These are phyloP conservation scores for Lecanicillium sp. DNA, from an alignment of 2,329 filamentous ascomycete genomes.

Conservation along the genomic window DNA sequence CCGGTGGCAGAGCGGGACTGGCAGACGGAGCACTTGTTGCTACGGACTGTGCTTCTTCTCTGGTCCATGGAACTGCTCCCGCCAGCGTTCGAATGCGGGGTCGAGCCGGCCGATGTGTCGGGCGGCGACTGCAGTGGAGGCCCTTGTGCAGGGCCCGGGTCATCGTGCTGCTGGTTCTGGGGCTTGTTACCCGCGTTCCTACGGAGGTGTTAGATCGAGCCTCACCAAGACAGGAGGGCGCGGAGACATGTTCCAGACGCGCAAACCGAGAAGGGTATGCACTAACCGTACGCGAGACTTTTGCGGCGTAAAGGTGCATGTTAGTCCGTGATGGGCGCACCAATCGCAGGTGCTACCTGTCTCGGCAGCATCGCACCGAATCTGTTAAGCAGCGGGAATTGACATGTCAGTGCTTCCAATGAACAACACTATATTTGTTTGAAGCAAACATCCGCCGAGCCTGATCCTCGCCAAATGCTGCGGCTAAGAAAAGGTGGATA, in stretches of 20 bases:
- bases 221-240: too few species aligned
- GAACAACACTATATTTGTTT: too few species aligned
- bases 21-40: constrained; percentile 9
- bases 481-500: too few species aligned
- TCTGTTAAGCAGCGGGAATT: constrained; percentile 26
- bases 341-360: constrained; percentile 39
- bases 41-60: background rate
- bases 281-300: constrained; percentile 11
- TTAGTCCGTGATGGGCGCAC: constrained; percentile 41
- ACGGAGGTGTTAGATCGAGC: background rate
- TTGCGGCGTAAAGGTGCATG: constrained; percentile 37
- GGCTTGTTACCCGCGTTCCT: background rate
- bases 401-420: constrained; percentile 14
- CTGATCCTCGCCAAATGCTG: too few species aligned
- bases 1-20: constrained; percentile 10
- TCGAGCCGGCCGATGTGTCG: background rate
- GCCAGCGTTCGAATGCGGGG: background rate
- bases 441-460: too few species aligned
- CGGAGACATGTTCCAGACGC: too few species aligned
- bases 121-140: background rate
- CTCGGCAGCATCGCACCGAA: constrained; percentile 41
- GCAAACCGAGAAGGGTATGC: background rate
- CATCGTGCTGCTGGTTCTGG: background rate
- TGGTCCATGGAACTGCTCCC: background rate
- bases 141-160: background rate